A percentile compares a stretch with the other conserved stretches of the same genome.
Evolutionary conservation across 2,329 filamentous ascomycete genomes (phyloP).

Genomic region (Aspergillus japonicus): DNA sequence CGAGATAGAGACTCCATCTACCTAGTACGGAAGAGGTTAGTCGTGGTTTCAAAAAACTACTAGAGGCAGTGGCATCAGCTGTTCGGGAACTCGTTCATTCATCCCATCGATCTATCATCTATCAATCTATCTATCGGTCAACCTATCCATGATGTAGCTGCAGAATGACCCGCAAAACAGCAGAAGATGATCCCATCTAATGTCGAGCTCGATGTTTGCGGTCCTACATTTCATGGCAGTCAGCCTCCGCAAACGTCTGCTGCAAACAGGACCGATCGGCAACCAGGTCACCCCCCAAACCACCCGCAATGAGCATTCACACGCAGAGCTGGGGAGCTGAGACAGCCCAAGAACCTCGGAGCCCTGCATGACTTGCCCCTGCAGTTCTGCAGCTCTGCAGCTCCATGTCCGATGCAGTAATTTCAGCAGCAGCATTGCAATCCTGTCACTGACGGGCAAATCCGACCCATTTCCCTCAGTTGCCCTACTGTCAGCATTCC

Average conservation of each 20-base stretch:
- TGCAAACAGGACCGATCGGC: not conserved
- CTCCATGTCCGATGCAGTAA: not conserved
- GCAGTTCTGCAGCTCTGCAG: not conserved
- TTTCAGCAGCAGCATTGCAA: not conserved
- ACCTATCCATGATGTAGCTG: too few species aligned
- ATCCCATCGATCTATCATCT: too few species aligned
- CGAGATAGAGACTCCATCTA: too few species aligned
- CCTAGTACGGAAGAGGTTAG: too few species aligned
- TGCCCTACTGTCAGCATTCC: slow-evolving; percentile 7
- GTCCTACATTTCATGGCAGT: too few species aligned
- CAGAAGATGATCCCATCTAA: too few species aligned
- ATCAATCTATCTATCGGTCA: too few species aligned
- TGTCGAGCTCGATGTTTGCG: too few species aligned
- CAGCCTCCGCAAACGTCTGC: not conserved
- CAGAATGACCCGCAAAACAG: too few species aligned
- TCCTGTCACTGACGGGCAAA: slow-evolving; percentile 4
- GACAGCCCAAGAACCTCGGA: not conserved
- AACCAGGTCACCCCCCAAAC: not conserved
- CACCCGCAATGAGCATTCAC: not conserved
- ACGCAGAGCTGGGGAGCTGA: not conserved
- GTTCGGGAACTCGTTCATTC: too few species aligned
- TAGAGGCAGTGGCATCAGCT: too few species aligned
- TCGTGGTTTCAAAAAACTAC: too few species aligned
- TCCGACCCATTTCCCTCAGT: not conserved
- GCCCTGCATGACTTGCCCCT: not conserved